Evolutionary conservation across 257 asterid species (phyloP), one percentile per base, ranked within the genome.

Genomic region (Capsicum baccatum): DNA sequence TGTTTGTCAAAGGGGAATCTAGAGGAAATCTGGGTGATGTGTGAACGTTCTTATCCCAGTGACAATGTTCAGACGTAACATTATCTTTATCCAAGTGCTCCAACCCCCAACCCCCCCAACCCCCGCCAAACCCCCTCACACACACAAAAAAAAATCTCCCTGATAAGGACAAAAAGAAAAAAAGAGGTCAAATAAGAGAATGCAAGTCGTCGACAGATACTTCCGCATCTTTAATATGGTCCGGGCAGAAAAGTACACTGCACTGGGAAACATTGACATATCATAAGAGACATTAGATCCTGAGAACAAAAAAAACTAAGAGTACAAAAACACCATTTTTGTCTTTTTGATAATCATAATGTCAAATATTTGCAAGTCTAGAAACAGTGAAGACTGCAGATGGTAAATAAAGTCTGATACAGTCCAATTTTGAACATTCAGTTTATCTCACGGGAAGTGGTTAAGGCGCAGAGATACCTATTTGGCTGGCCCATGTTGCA

Each of bases 401-500:
- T 54, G 11, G 16, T 52, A 76, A 7, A 74, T 21, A 52, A 76
- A 76, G 81, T 74, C 12, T 2, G 62, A 74, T 44, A 21, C 50
- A 74, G 21, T 74, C 59, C 62, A 74, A 47, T 74, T 74, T 19
- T n/a, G 60, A 74, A 76, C 37, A 21, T 76, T 52, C 63, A 76
- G 21, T 76, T 0, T 63, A 78, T 78, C 64, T 78, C 50, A 21
- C 8, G 15, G 64, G 60, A 54, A 63, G 44, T 57, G 83, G 67
- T 64, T 5, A 9, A 82, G 59, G 26, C 62, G 74, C 39, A 16
- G 54, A 85, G 94, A 79, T 78, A 96, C 99, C 98, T 19, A 83
- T 86, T 91, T 96, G 99, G 90, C 99, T 91, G 94, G 48, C 99
- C 99, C 98, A 94, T 89, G 87, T 93, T 93, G 86, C 7, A 87